Evolutionary conservation across 2,329 filamentous ascomycete species (phyloP), one percentile per base, ranked within the genome.

Genomic region (Aurifilum marmelostoma): DNA sequence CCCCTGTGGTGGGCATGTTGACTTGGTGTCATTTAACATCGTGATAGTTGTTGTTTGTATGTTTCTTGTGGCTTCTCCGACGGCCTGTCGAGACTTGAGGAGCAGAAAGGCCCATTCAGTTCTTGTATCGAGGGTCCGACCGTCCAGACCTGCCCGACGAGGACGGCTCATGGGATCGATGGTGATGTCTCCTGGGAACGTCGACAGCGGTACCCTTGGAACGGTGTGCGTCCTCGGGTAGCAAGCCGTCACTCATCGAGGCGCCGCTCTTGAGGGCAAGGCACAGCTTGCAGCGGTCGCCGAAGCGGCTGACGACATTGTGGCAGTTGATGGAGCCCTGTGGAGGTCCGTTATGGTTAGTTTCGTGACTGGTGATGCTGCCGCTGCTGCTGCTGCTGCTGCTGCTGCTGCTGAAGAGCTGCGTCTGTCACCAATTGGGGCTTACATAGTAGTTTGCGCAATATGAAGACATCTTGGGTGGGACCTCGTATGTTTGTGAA

Each of bases 391-490:
- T 34, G 8, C 9, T 41, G 32, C 1, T 61, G 37, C 9, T 59
- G 56, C 7, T 59, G 34, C 3, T 41, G 59, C 2, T 34, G 29
- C n/a, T 32, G 14, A 6, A 14, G 29, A 12, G 21, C 21, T 18
- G 5, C 3, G 7, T 27, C 32, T 14, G 2, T 14, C 32, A 8
- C 14, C 32, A 7, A 12, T 34, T 47, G 9, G 61, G 6, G 67
- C 75, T 37, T 73, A 80, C 79, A 66, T 80, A 80, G 73, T 79
- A 80, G 71, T 80, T 80, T 63, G 79, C 76, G 69, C 78, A 80
- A 64, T 80, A 80, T 73, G 76, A 80, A 73, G 72, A 69, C 75
- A 78, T 77, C 60, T 39, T 70, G 62, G 39, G 14, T 6, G 11
- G 63, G 50, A 29, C 32, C 18, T 24, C 34, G 54, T 50, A 14